Evolutionary conservation across 306 rosid genomes (phyloP).

Genomic region (Gastrolobium villosum): DNA sequence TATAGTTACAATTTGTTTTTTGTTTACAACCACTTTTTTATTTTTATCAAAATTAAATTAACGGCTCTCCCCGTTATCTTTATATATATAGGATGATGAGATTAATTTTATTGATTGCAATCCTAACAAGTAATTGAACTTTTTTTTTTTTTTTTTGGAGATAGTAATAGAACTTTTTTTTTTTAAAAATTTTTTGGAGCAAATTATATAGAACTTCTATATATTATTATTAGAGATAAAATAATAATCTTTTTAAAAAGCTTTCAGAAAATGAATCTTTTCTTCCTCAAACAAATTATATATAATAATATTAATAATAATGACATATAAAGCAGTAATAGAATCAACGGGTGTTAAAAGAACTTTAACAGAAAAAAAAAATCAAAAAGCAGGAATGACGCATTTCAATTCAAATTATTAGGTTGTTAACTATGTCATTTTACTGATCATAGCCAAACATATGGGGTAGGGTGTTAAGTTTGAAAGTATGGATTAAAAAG

Average conservation of each 20-base stretch:
- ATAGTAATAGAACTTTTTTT: too few relatives aligned
- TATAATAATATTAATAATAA: neutral
- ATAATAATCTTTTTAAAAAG: conserved; percentile 26
- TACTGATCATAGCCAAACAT: conserved; percentile 30
- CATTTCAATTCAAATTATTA: neutral
- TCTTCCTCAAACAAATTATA: too few relatives aligned
- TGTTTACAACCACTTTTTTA: too few relatives aligned
- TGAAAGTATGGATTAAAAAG: conserved; percentile 12
- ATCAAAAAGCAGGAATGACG: conserved; percentile 3
- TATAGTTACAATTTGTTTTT: too few relatives aligned
- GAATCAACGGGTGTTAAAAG: conserved; percentile 29
- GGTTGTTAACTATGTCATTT: conserved; percentile 35
- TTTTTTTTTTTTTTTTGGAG: too few relatives aligned
- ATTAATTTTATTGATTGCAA: neutral
- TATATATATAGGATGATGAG: too few relatives aligned
- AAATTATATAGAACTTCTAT: too few relatives aligned
- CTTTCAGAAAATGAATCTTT: too few relatives aligned
- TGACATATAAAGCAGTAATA: neutral
- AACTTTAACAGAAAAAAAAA: conserved; percentile 7
- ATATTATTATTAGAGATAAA: neutral
- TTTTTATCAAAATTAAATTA: too few relatives aligned
- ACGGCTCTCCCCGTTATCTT: too few relatives aligned
- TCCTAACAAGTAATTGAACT: neutral
- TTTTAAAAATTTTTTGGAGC: too few relatives aligned
- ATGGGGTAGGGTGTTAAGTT: conserved; percentile 24